These are phyloP conservation scores for Aspergillus luchuensis DNA, from an alignment of 2,329 filamentous ascomycete genomes.

Conservation along the genomic window DNA sequence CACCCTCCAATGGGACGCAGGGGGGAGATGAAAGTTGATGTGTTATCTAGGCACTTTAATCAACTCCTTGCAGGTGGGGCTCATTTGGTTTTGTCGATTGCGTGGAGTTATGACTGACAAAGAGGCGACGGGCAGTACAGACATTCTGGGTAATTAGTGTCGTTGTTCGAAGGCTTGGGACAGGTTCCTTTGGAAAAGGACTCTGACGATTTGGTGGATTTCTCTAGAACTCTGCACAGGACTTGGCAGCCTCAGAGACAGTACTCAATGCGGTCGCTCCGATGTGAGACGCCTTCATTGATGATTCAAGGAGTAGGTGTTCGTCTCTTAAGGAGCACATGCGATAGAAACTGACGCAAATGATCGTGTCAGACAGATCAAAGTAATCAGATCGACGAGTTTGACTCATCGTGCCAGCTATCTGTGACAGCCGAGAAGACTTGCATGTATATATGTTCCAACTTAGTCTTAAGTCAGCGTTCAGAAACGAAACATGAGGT, in stretches of 20 bases:
- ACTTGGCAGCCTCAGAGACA: too few species aligned
- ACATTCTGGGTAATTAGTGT: neutral
- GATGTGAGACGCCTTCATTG: too few species aligned
- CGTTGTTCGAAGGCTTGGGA: neutral
- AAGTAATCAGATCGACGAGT: too few species aligned
- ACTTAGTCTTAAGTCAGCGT: neutral
- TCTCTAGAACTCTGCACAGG: too few species aligned
- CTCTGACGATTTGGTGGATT: too few species aligned
- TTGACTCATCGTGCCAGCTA: too few species aligned
- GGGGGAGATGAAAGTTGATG: neutral
- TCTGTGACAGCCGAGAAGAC: neutral
- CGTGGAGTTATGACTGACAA: neutral
- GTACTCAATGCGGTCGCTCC: too few species aligned
- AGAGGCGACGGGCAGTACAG: neutral
- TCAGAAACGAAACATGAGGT: neutral
- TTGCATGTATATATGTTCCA: neutral
- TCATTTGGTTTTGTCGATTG: neutral
- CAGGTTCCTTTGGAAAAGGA: too few species aligned
- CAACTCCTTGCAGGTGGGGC: conserved; percentile 4
- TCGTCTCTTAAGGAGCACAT: too few species aligned
- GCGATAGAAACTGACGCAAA: too few species aligned
- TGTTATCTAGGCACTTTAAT: conserved; percentile 1
- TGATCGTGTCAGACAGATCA: too few species aligned
- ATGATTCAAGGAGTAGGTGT: too few species aligned
- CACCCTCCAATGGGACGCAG: neutral